Conservation (phyloP, 306 rosid genomes). For the Inga leiocalycina region DNA sequence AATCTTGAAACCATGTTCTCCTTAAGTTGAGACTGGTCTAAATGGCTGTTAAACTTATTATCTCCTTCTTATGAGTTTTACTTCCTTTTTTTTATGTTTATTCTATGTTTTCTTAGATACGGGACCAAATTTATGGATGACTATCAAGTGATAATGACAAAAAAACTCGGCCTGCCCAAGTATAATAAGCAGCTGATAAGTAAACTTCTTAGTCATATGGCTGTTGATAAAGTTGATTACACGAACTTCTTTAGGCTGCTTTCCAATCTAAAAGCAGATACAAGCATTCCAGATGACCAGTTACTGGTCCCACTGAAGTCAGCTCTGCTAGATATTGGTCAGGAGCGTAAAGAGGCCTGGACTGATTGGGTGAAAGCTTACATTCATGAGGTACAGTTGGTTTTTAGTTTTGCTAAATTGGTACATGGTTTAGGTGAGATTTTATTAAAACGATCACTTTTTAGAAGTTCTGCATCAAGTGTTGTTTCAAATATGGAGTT, state of each 20-base stretch:
- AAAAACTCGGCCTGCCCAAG: slow-evolving; percentile 92
- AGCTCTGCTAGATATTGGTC: slow-evolving; percentile 89
- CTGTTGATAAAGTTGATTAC: slow-evolving; percentile 97
- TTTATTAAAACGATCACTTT: neutral
- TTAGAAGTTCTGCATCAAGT: neutral
- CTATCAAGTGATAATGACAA: slow-evolving; percentile 92
- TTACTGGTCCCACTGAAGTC: slow-evolving; percentile 86
- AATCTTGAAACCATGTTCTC: slow-evolving; percentile 18
- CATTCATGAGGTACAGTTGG: slow-evolving; percentile 70
- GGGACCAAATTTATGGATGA: slow-evolving; percentile 96
- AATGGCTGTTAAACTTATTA: slow-evolving; percentile 24
- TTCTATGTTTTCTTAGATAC: slow-evolving; percentile 59
- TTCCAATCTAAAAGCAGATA: slow-evolving; percentile 84
- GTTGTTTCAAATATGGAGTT: slow-evolving; percentile 7
- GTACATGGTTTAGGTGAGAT: slow-evolving; percentile 2
- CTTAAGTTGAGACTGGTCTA: neutral
- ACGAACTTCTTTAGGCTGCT: slow-evolving; percentile 87
- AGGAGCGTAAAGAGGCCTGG: slow-evolving; percentile 98
- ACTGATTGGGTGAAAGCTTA: slow-evolving; percentile 80
- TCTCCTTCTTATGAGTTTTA: neutral
- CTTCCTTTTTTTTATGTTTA: neutral
- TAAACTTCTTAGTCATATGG: slow-evolving; percentile 91
- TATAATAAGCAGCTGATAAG: slow-evolving; percentile 87
- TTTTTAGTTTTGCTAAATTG: slow-evolving; percentile 14
- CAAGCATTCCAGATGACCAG: slow-evolving; percentile 75